Conservation (phyloP, 2,329 filamentous ascomycete species). For the Colletotrichum sp. region DNA sequence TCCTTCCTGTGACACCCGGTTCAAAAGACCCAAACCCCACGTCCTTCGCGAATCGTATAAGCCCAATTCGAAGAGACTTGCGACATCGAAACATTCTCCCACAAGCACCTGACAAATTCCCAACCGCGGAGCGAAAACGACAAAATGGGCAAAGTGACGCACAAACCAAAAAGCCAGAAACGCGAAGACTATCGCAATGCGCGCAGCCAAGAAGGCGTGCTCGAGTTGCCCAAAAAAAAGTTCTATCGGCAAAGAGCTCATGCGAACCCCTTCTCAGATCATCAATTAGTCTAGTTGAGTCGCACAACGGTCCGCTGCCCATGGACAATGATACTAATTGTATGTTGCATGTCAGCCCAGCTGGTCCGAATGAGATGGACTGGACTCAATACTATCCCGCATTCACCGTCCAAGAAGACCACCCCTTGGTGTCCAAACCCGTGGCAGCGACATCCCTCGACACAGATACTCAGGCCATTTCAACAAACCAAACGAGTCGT, state of each 20-base stretch:
- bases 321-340: not conserved
- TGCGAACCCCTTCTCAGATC: slow-evolving; percentile 97
- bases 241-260: slow-evolving; percentile 97
- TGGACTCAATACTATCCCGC: slow-evolving; percentile 86
- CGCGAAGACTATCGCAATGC: slow-evolving; percentile 68
- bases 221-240: slow-evolving; percentile 85
- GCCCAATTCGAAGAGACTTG: not conserved
- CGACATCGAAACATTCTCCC: not conserved
- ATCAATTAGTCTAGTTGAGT: slow-evolving; percentile 80
- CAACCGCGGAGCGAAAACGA: not conserved
- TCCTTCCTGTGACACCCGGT: not conserved
- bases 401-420: slow-evolving; percentile 54
- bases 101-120: not conserved
- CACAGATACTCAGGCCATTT: slow-evolving; percentile 15
- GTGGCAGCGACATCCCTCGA: not conserved
- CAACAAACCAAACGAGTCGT: slow-evolving; percentile 30
- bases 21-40: not conserved
- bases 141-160: slow-evolving; percentile 41
- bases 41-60: not conserved
- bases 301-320: not conserved
- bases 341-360: slow-evolving; percentile 61
- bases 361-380: slow-evolving; percentile 83
- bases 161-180: slow-evolving; percentile 64
- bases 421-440: not conserved
- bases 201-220: slow-evolving; percentile 54